A percentile compares a stretch with the other conserved stretches of the same genome.
Evolutionary conservation across 2,329 filamentous ascomycete species (phyloP).

Genomic region (Aspergillus eucalypticola): DNA sequence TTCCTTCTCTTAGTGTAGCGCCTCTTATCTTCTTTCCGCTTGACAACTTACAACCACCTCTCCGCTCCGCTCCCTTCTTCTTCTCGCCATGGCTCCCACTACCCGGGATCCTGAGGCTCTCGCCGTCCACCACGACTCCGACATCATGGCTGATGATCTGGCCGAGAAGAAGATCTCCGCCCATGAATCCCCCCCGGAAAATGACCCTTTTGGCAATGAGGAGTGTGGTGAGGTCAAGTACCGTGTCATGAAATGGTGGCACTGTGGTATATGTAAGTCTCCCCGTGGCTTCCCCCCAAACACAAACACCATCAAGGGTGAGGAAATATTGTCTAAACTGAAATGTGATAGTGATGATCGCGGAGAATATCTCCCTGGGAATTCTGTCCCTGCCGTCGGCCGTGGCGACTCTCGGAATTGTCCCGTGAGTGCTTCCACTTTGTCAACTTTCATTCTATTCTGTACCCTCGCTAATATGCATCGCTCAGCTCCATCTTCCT

Average conservation of each 20-base stretch:
- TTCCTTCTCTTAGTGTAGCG: neutral
- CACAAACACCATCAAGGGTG: too few relatives aligned
- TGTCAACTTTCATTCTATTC: neutral
- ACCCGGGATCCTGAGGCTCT: neutral
- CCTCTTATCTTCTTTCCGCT: neutral
- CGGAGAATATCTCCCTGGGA: constrained; percentile 60
- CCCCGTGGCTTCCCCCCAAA: too few relatives aligned
- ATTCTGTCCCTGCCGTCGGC: constrained; percentile 58
- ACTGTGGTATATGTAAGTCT: constrained; percentile 39
- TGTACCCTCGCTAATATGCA: neutral
- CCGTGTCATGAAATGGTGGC: constrained; percentile 52
- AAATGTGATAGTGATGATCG: constrained; percentile 53
- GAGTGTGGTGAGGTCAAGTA: constrained; percentile 49
- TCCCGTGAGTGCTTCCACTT: constrained; percentile 43
- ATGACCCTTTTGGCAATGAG: constrained; percentile 44
- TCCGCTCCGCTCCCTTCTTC: neutral
- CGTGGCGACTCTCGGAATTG: constrained; percentile 55
- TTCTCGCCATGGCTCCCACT: neutral
- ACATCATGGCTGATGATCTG: neutral
- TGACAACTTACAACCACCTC: neutral
- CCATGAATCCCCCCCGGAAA: constrained; percentile 6
- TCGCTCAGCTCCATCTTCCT: constrained; percentile 51
- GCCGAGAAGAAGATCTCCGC: constrained; percentile 15
- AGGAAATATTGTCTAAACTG: constrained; percentile 9
- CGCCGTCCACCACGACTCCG: neutral